Base-by-base conservation (phyloP, 1,284 basidiomycete genomes). In the Malassezia vespertilionis region DNA sequence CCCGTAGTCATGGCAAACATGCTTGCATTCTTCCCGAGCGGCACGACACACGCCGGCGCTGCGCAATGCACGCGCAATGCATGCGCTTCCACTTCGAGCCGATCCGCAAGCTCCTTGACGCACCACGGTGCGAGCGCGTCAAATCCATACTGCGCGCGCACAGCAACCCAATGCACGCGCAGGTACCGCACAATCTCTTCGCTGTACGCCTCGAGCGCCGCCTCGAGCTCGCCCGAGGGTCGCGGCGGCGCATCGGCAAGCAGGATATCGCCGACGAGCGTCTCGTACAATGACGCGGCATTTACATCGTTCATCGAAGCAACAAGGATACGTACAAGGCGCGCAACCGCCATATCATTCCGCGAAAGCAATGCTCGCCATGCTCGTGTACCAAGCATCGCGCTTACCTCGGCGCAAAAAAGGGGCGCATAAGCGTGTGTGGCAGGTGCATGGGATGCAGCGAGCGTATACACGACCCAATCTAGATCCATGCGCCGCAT, bases 101-200 rank as follows among this genome's bases (percentile, higher is more conserved):
- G 35, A 2, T 31, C 26, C 8, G 22, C 33, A 23, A 50, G 40
- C 26, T 44, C 47, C 23, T 50, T 50, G 24, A 50, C 9, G 33
- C 47, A 44, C 47, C 47, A 50, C 20, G 21, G 20, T 4, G 41
- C 27, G 5, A 50, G 32, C 5, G 35, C 7, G 14, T 50, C 47
- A 15, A 50, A 50, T 1, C 41, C 47, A 15, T 33, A 31, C 8
- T 8, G 30, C 17, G 41, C 41, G 17, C 41, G 41, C 22, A 38
- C 39, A 4, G 12, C 30, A 17, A 44, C 21, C 47, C 47, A 50
- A 23, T 44, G 34, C n/a, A 17, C 35, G 23, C 18, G 41, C 28
- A 50, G 28, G 33, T 33, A 44, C 32, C 28, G 30, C 11, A 50
- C 9, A 2, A 50, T 14, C 12, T 6, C 12, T 3, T 7, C 30